These are phyloP conservation scores for Termitomyces sp. DNA, from an alignment of 768 basidiomycete species.

Conservation along the genomic window DNA sequence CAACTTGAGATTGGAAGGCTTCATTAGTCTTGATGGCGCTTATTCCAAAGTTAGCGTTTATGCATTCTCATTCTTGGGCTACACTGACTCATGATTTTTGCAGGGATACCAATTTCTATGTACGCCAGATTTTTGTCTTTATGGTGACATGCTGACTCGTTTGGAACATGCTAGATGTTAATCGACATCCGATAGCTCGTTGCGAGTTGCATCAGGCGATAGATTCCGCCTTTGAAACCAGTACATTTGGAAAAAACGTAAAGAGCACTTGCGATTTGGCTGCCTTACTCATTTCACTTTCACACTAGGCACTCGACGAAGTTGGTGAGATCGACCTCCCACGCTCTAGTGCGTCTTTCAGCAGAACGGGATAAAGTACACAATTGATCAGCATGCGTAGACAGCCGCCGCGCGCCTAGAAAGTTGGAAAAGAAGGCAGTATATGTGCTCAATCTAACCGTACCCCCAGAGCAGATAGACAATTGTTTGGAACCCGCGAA, in stretches of 20 bases:
- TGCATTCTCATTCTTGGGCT: slow-evolving; percentile 1
- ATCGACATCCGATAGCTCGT: slow-evolving; percentile 61
- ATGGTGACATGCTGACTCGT: neutral
- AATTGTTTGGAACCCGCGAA: slow-evolving; percentile 82
- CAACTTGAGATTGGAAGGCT: slow-evolving; percentile 64
- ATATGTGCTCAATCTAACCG: slow-evolving; percentile 74
- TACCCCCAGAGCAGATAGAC: slow-evolving; percentile 68
- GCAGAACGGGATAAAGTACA: neutral
- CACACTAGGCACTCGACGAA: slow-evolving; percentile 61
- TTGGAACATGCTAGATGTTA: slow-evolving; percentile 55
- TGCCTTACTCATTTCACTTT: neutral
- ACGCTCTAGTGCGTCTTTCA: slow-evolving; percentile 34
- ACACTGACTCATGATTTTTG: slow-evolving; percentile 11
- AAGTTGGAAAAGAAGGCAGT: slow-evolving; percentile 78
- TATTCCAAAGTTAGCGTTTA: slow-evolving; percentile 55
- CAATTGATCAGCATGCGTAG: slow-evolving; percentile 30
- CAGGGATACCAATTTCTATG: slow-evolving; percentile 89
- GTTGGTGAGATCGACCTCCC: slow-evolving; percentile 46
- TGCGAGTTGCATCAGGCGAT: slow-evolving; percentile 70
- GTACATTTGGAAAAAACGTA: slow-evolving; percentile 76
- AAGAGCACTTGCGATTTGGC: neutral
- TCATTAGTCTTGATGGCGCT: slow-evolving; percentile 78
- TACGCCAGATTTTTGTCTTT: slow-evolving; percentile 31
- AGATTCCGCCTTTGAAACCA: slow-evolving; percentile 60
- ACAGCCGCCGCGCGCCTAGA: slow-evolving; percentile 66